Base-by-base conservation (phyloP, 495 filamentous ascomycete species). In the Hyaloscypha variabilis region DNA sequence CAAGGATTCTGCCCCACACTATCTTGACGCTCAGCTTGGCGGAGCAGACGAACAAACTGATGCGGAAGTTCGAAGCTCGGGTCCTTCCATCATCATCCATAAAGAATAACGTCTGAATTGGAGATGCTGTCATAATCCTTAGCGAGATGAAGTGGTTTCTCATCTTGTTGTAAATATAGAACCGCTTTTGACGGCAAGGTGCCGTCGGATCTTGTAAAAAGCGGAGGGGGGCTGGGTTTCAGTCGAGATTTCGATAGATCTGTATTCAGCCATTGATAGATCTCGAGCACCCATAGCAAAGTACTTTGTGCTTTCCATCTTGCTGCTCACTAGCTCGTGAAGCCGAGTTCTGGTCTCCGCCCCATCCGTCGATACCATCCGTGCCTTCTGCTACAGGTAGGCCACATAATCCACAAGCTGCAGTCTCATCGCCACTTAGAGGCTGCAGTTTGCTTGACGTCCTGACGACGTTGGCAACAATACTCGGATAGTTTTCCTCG, bases 21-120 rank as follows among this genome's bases (percentile, higher is more conserved):
- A 87, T 97, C 75, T 76, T 97, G 72, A 97, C 92, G 0, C 85
- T 99, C 69, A 95, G 87, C 69, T 81, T 99, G 74, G 95, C 95
- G 10, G 95, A 99, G 76, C 95, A 98, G 79, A 99, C 95, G 1
- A 98, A 94, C 77, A 98, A 96, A 80, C 72, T 93, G 25, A 87
- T 98, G 77, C 82, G 88, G 67, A 88, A 84, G 73, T 74, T 96
- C 21, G 95, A 99, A 76, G 78, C 87, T 61, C 83, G 83, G 24
- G 74, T 97, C 39, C 69, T 87, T 19, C 77, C 83, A 8, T 65
- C 66, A 6, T 65, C 66, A 6, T 60, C 59, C 8, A 61, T 66
- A 29, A 69, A 68, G 36, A 63, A 68, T 24, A 21, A 70, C 8
- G 51, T 70, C 29, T 70, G 59, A 39, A 54, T 14, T 25, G 25